These are phyloP conservation scores for Haematococcus sp. DNA, from an alignment of 139 green algal species.

Conservation along the genomic window DNA sequence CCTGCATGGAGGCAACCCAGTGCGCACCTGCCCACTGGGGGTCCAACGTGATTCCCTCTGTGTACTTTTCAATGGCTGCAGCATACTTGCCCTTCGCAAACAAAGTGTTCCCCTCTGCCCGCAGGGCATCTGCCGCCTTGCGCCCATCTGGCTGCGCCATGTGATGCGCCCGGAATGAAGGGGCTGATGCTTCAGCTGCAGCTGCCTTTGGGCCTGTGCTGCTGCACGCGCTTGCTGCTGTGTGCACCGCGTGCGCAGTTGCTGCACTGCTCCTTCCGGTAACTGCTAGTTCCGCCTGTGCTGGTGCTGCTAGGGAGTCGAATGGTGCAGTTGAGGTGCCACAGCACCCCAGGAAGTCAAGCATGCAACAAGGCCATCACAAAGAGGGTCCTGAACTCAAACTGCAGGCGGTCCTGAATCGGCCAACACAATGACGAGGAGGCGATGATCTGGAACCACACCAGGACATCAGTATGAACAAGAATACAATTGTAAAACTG, in stretches of 20 bases:
- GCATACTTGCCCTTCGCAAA: conserved; percentile 46
- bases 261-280: background rate
- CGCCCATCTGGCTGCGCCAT: background rate
- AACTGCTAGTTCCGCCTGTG: background rate
- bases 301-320: background rate
- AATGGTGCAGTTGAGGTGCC: background rate
- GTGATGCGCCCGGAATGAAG: no score
- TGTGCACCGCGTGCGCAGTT: no score
- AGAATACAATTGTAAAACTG: no score
- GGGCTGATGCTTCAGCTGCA: background rate
- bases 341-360: background rate
- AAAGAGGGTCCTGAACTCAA: background rate
- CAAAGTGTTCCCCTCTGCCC: conserved; percentile 43
- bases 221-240: background rate
- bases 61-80: conserved; percentile 48
- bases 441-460: no score
- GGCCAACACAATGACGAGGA: no score
- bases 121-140: conserved; percentile 30
- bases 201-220: background rate
- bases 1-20: background rate
- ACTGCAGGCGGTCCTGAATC: no score
- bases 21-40: conserved; percentile 11
- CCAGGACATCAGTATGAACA: no score
- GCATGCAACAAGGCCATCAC: background rate
- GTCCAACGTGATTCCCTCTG: conserved; percentile 41